Evolutionary conservation across 2,329 filamentous ascomycete genomes (phyloP).

Genomic region (Didymella sp.): DNA sequence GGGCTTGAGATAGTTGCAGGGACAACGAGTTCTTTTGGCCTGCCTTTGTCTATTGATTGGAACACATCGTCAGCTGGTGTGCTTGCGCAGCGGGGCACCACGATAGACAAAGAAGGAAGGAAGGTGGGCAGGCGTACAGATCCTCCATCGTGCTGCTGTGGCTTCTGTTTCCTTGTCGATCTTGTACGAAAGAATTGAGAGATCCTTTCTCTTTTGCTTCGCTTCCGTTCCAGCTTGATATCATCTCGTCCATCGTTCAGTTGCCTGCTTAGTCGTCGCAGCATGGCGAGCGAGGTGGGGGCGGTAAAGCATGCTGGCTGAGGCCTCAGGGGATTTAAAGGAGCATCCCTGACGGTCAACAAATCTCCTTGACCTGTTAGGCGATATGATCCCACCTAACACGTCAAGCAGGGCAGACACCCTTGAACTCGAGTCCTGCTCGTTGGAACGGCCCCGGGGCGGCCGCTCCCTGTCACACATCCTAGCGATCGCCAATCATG

Average conservation of each 20-base stretch:
- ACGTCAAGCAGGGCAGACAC: slow-evolving; percentile 42
- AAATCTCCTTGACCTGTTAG: slow-evolving; percentile 30
- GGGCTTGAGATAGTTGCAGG: background rate
- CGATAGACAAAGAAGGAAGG: slow-evolving; percentile 2
- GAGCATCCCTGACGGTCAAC: slow-evolving; percentile 32
- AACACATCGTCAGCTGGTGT: slow-evolving; percentile 29
- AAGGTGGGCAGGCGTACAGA: slow-evolving; percentile 26
- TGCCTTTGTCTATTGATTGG: slow-evolving; percentile 26
- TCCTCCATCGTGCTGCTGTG: slow-evolving; percentile 26
- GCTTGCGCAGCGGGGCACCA: slow-evolving; percentile 3
- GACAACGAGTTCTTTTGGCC: slow-evolving; percentile 12
- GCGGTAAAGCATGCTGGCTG: slow-evolving; percentile 33
- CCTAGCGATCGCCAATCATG: slow-evolving; percentile 33
- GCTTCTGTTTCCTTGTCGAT: slow-evolving; percentile 33
- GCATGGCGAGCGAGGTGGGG: slow-evolving; percentile 33
- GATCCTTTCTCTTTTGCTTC: slow-evolving; percentile 42
- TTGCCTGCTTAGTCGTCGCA: slow-evolving; percentile 38
- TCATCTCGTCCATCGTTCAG: slow-evolving; percentile 27
- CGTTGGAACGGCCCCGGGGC: slow-evolving; percentile 19
- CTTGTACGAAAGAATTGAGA: slow-evolving; percentile 39
- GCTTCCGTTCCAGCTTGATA: slow-evolving; percentile 34
- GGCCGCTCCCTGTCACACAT: slow-evolving; percentile 37
- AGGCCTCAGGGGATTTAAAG: slow-evolving; percentile 26
- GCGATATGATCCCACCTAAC: slow-evolving; percentile 26
- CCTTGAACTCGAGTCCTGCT: slow-evolving; percentile 31